Conservation (phyloP, 2,329 filamentous ascomycete species). For the Pseudocercospora fijiensis region DNA sequence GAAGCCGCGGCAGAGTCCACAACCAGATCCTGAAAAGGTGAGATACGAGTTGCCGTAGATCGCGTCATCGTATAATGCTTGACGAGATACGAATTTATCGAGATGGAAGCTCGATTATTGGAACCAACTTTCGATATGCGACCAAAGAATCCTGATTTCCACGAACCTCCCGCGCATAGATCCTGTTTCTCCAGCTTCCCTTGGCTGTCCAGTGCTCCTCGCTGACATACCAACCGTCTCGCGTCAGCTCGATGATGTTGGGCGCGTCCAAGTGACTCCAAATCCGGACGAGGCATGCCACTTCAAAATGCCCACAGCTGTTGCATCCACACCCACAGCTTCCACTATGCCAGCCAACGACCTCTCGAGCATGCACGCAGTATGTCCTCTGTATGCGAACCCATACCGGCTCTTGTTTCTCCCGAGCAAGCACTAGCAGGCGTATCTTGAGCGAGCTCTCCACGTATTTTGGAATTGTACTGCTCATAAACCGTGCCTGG, state of each 20-base stretch:
- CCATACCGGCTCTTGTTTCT: slow-evolving; percentile 19
- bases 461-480: slow-evolving; percentile 18
- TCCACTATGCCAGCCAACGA: slow-evolving; percentile 22
- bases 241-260: slow-evolving; percentile 15
- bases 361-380: slow-evolving; percentile 25
- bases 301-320: slow-evolving; percentile 25
- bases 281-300: slow-evolving; percentile 25
- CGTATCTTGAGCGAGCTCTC: slow-evolving; percentile 21
- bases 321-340: slow-evolving; percentile 26
- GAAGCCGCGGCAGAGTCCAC: slow-evolving; percentile 16
- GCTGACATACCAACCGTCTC: slow-evolving; percentile 16
- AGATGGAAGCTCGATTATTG: slow-evolving; percentile 17
- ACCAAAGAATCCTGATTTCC: slow-evolving; percentile 15
- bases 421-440: slow-evolving; percentile 13
- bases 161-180: slow-evolving; percentile 17
- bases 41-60: slow-evolving; percentile 8
- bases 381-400: slow-evolving; percentile 21
- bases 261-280: slow-evolving; percentile 15
- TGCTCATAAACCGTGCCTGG: slow-evolving; percentile 28
- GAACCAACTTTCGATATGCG: slow-evolving; percentile 19
- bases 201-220: slow-evolving; percentile 23
- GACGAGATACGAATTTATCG: slow-evolving; percentile 12
- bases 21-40: slow-evolving; percentile 22
- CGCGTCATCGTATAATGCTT: slow-evolving; percentile 6
- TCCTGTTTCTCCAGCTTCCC: slow-evolving; percentile 10